phyloP scores from a whole-genome alignment of 352 stramenopile genomes.

The Phytophthora cryptogea region DNA sequence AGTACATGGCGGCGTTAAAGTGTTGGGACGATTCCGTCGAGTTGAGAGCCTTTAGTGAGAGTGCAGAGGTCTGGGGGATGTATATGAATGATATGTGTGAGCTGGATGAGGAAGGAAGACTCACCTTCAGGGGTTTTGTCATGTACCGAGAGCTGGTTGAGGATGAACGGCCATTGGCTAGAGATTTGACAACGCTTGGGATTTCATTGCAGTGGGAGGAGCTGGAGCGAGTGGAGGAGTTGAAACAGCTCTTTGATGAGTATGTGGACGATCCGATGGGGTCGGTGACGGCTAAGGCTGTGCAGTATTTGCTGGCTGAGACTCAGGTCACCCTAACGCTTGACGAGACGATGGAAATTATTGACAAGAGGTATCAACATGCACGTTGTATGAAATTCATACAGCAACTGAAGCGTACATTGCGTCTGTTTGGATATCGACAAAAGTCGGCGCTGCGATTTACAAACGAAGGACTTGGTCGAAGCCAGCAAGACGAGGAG shows the following conservation, averaged over 20 bases:
- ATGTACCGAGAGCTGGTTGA: constrained; percentile 59
- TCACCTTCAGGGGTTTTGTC: constrained; percentile 69
- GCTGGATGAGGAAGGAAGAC: constrained; percentile 34
- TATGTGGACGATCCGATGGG: constrained; percentile 48
- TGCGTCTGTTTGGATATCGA: constrained; percentile 70
- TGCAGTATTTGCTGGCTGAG: constrained; percentile 63
- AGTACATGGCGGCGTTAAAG: constrained; percentile 57
- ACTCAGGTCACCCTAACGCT: constrained; percentile 34
- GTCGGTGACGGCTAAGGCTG: constrained; percentile 35
- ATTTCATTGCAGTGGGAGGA: constrained; percentile 52
- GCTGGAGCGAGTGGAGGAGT: constrained; percentile 19
- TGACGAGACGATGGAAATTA: constrained; percentile 41
- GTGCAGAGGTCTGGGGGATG: constrained; percentile 64
- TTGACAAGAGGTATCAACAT: constrained; percentile 45
- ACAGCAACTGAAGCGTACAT: constrained; percentile 48
- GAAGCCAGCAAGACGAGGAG: constrained; percentile 21
- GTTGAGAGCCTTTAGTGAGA: constrained; percentile 39
- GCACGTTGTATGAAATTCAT: constrained; percentile 50
- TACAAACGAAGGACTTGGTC: constrained; percentile 33
- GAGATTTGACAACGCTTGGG: constrained; percentile 45
- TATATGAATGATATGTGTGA: constrained; percentile 65
- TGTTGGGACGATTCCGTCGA: constrained; percentile 17
- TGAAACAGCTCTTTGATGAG: constrained; percentile 46
- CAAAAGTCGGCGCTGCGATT: constrained; percentile 52
- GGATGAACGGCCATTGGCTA: constrained; percentile 36